phyloP scores from a whole-genome alignment of 371 early-diverging fungal genomes.

The Actinomortierella wolfii region DNA sequence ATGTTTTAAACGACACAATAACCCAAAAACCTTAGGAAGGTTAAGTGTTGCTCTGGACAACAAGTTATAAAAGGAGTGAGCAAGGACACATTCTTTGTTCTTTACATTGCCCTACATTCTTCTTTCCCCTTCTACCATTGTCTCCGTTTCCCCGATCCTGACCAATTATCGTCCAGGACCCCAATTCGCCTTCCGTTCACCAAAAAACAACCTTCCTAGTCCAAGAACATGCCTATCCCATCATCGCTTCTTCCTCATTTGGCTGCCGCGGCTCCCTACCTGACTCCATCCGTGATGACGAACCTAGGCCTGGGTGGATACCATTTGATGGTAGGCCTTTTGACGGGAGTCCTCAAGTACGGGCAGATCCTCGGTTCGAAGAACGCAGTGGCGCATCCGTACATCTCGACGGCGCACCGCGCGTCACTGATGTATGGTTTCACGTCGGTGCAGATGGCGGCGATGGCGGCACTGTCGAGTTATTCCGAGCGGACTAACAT shows the following conservation, averaged over 20 bases:
- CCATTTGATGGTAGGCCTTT: conserved; percentile 32
- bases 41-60: too few species aligned
- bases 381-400: conserved; percentile 33
- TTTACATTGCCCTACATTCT: too few species aligned
- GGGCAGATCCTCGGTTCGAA: conserved; percentile 27
- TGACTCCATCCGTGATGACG: conserved; percentile 27
- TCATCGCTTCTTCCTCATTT: not conserved
- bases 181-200: too few species aligned
- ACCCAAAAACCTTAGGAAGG: too few species aligned
- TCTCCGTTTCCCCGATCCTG: too few species aligned
- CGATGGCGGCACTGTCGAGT: conserved; percentile 12
- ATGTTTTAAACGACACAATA: too few species aligned
- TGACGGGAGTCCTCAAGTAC: conserved; percentile 35
- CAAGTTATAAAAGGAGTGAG: too few species aligned
- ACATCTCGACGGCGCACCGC: conserved; percentile 35
- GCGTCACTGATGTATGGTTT: conserved; percentile 43
- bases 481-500: conserved; percentile 21
- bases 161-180: too few species aligned
- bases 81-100: too few species aligned
- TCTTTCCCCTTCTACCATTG: too few species aligned
- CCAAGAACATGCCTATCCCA: too few species aligned
- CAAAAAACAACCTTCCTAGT: too few species aligned
- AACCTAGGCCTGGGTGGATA: conserved; percentile 24
- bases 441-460: conserved; percentile 33
- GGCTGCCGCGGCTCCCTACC: conserved; percentile 9